Evolutionary conservation across 2,329 filamentous ascomycete species (phyloP).

Genomic region (Cladosporium sp.): DNA sequence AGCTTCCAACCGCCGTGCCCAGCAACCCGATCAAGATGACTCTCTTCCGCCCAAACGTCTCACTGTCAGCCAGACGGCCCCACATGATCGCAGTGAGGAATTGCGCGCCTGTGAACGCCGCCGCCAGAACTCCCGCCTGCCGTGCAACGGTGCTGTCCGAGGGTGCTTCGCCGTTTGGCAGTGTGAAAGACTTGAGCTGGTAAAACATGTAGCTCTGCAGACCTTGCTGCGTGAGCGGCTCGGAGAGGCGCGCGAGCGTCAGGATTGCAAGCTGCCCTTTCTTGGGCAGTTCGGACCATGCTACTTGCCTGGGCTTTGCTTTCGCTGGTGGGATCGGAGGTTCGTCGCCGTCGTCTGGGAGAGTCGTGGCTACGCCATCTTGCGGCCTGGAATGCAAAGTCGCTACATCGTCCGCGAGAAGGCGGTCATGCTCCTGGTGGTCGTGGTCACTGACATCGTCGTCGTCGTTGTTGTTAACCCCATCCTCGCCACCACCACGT

Average conservation of each 20-base stretch:
- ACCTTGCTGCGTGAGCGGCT: slow-evolving; percentile 78
- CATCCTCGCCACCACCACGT: not conserved
- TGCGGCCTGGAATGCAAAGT: not conserved
- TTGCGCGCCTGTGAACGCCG: slow-evolving; percentile 78
- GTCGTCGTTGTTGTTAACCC: slow-evolving; percentile 1
- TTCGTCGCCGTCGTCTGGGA: slow-evolving; percentile 23
- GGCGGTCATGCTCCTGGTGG: slow-evolving; percentile 20
- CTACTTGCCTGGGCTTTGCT: slow-evolving; percentile 52
- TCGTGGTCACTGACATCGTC: slow-evolving; percentile 16
- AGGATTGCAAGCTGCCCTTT: slow-evolving; percentile 78
- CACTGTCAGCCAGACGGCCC: slow-evolving; percentile 69
- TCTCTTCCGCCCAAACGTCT: slow-evolving; percentile 66
- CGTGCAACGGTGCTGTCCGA: slow-evolving; percentile 66
- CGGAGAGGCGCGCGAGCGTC: slow-evolving; percentile 74
- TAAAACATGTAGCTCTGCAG: slow-evolving; percentile 83
- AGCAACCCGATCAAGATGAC: slow-evolving; percentile 75
- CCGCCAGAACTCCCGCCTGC: slow-evolving; percentile 76
- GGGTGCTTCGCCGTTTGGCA: slow-evolving; percentile 43
- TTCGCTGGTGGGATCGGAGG: slow-evolving; percentile 20
- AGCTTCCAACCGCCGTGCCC: slow-evolving; percentile 65
- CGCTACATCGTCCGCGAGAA: slow-evolving; percentile 24
- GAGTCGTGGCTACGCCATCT: not conserved
- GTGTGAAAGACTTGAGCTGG: slow-evolving; percentile 73
- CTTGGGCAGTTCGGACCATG: slow-evolving; percentile 72
- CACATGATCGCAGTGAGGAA: slow-evolving; percentile 81